phyloP scores from a whole-genome alignment of 225 moss, liverwort and hornwort genomes.

The Bryum argenteum region DNA sequence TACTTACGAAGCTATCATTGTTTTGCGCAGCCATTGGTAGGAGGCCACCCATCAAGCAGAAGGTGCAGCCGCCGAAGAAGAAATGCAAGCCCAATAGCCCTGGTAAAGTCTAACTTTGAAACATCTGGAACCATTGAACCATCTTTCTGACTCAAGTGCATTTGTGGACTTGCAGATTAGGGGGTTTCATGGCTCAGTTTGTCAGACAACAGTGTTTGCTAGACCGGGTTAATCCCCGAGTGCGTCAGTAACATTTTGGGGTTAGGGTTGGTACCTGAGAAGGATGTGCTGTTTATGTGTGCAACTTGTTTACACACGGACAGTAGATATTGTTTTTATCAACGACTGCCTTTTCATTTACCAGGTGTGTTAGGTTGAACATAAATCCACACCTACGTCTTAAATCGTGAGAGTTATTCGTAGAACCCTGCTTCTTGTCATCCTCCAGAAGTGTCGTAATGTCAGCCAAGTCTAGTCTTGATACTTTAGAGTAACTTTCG shows the following conservation, averaged over 20 bases:
- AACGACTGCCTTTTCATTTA: constrained; percentile 45
- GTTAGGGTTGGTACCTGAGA: constrained; percentile 48
- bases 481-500: constrained; percentile 19
- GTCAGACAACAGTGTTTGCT: constrained; percentile 46
- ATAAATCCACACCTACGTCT: constrained; percentile 37
- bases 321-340: constrained; percentile 48
- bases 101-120: constrained; percentile 51
- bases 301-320: constrained; percentile 45
- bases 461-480: constrained; percentile 16
- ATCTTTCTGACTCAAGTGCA: constrained; percentile 38
- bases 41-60: constrained; percentile 70
- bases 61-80: constrained; percentile 86
- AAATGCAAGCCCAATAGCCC: constrained; percentile 69
- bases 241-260: constrained; percentile 42
- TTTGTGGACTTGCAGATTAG: constrained; percentile 52
- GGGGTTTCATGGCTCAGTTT: constrained; percentile 44
- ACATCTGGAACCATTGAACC: constrained; percentile 15
- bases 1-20: constrained; percentile 29
- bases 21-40: constrained; percentile 70
- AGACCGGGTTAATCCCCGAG: constrained; percentile 39
- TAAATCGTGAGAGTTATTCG: constrained; percentile 26
- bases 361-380: constrained; percentile 59
- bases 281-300: constrained; percentile 48
- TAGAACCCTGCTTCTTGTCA: constrained; percentile 24
- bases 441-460: constrained; percentile 2